A percentile compares a stretch with the other conserved stretches of the same genome.
phyloP scores from a whole-genome alignment of 2,329 filamentous ascomycete genomes.

The Colletotrichum paranaense region DNA sequence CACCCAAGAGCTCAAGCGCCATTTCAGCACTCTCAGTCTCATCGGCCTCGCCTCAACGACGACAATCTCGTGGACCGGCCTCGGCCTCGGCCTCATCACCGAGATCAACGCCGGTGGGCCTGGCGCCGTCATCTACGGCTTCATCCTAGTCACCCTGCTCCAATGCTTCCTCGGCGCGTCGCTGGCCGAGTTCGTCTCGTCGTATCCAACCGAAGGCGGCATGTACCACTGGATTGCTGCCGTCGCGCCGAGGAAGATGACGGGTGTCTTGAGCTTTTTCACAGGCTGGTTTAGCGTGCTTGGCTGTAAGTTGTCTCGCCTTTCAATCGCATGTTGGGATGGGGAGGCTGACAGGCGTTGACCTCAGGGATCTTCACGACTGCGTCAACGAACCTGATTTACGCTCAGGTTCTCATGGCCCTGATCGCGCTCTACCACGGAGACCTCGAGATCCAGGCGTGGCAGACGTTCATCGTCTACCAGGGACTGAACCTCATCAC shows the following conservation, averaged over 20 bases:
- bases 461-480: constrained; percentile 61
- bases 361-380: constrained; percentile 54
- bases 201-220: constrained; percentile 60
- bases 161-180: constrained; percentile 58
- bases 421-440: constrained; percentile 54
- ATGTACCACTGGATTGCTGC: constrained; percentile 65
- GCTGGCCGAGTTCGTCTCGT: constrained; percentile 59
- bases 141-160: constrained; percentile 58
- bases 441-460: constrained; percentile 52
- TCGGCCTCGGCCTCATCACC: constrained; percentile 56
- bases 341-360: not conserved
- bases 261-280: constrained; percentile 54
- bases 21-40: constrained; percentile 59
- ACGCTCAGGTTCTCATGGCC: constrained; percentile 53
- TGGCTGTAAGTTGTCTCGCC: constrained; percentile 42
- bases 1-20: constrained; percentile 59
- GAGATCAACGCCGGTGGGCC: constrained; percentile 60
- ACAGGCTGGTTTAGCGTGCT: constrained; percentile 57
- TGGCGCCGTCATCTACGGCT: constrained; percentile 61
- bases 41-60: constrained; percentile 60
- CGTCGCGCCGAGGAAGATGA: constrained; percentile 53
- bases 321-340: not conserved
- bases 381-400: constrained; percentile 57
- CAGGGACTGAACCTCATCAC: constrained; percentile 56
- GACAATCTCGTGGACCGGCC: constrained; percentile 62